Conservation (phyloP, 495 filamentous ascomycete genomes). For the Filosporella fistucella region DNA sequence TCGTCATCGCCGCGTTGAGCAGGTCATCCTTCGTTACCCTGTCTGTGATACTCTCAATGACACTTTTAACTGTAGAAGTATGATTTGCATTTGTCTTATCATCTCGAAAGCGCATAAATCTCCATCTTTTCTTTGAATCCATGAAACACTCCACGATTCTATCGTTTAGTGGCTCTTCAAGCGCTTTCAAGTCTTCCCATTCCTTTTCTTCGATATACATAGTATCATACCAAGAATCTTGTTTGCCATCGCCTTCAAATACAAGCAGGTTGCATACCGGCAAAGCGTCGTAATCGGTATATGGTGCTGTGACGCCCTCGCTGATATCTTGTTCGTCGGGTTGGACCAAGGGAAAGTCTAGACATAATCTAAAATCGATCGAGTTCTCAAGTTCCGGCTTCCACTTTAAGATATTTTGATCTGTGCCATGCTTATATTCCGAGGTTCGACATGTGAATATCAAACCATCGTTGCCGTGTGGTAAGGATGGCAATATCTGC, state of each 20-base stretch:
- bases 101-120: constrained; percentile 80
- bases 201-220: constrained; percentile 69
- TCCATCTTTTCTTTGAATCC: constrained; percentile 69
- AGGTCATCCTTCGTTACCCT: constrained; percentile 50
- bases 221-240: constrained; percentile 52
- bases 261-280: constrained; percentile 45
- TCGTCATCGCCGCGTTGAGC: constrained; percentile 53
- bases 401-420: constrained; percentile 94
- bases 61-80: constrained; percentile 70
- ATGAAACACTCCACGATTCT: constrained; percentile 84
- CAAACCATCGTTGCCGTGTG: constrained; percentile 91
- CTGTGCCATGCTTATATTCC: constrained; percentile 84
- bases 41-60: constrained; percentile 79
- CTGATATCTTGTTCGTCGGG: constrained; percentile 63
- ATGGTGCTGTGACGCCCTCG: constrained; percentile 51
- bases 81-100: constrained; percentile 93
- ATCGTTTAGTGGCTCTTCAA: constrained; percentile 70
- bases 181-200: constrained; percentile 75
- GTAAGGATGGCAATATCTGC: constrained; percentile 73
- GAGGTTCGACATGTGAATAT: constrained; percentile 91
- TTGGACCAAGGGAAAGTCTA: constrained; percentile 70
- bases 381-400: constrained; percentile 91
- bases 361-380: constrained; percentile 77
- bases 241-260: constrained; percentile 25
- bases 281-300: constrained; percentile 49